A percentile compares a stretch with the other conserved stretches of the same genome.
phyloP scores from a whole-genome alignment of 2,329 filamentous ascomycete species.

The Didymella sp. region DNA sequence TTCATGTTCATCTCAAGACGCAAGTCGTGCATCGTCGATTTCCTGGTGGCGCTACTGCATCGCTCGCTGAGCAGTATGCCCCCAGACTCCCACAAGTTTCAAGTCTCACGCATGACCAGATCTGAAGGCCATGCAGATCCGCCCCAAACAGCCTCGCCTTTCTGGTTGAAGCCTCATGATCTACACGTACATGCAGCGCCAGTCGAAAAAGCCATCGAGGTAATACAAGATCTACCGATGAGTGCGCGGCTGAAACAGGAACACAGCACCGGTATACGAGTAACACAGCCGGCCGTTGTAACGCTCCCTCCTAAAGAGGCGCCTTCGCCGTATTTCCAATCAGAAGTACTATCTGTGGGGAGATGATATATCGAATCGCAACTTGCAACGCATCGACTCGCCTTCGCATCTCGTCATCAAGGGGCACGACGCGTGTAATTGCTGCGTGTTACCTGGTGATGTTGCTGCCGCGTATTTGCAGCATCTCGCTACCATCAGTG shows the following conservation, averaged over 20 bases:
- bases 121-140: slow-evolving; percentile 4
- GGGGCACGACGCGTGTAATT: not conserved
- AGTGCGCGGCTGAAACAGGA: slow-evolving; percentile 23
- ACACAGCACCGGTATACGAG: slow-evolving; percentile 10
- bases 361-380: not conserved
- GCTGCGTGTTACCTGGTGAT: not conserved
- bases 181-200: slow-evolving; percentile 12
- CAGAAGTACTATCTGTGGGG: not conserved
- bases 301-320: slow-evolving; percentile 14
- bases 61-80: not conserved
- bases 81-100: slow-evolving; percentile 2
- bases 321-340: not conserved
- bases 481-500: not conserved
- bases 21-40: not conserved
- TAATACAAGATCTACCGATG: slow-evolving; percentile 18
- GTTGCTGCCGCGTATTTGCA: not conserved
- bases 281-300: slow-evolving; percentile 24
- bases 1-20: not conserved
- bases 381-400: not conserved
- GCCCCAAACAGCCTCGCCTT: slow-evolving; percentile 5
- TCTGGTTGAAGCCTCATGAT: slow-evolving; percentile 13
- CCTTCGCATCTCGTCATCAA: not conserved
- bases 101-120: slow-evolving; percentile 6
- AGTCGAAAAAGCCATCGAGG: slow-evolving; percentile 4
- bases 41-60: not conserved